Percentiles rank a stretch among this genome's conserved stretches.
Evolutionary conservation across 768 basidiomycete species (phyloP).

Genomic region (Suillus decipiens): DNA sequence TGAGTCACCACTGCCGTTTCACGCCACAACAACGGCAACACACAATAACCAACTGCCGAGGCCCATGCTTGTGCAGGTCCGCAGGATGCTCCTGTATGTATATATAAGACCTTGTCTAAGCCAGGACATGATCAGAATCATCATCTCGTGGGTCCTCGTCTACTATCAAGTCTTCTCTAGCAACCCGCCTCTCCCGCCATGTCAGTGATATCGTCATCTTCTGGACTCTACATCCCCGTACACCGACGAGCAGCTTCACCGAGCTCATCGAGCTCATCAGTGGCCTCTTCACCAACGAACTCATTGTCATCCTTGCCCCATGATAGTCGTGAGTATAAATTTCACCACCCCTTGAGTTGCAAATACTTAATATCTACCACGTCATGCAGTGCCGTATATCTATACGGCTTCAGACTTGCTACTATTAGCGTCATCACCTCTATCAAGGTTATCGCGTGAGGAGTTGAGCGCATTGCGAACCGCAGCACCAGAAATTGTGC

Average conservation of each 20-base stretch:
- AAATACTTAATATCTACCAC: constrained; percentile 1
- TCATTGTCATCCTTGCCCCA: constrained; percentile 4
- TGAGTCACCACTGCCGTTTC: constrained; percentile 6
- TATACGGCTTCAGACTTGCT: constrained; percentile 33
- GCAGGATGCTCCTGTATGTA: constrained; percentile 2
- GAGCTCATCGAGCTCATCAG: constrained; percentile 20
- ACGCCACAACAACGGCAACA: background rate
- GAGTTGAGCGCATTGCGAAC: constrained; percentile 17
- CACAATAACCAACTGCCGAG: constrained; percentile 9
- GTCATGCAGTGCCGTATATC: constrained; percentile 12
- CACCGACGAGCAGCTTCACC: constrained; percentile 35
- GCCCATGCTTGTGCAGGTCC: background rate
- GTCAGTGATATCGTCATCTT: constrained; percentile 30
- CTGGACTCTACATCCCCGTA: constrained; percentile 40
- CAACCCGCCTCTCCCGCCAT: constrained; percentile 11
- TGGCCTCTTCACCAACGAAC: constrained; percentile 17
- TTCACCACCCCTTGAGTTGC: background rate
- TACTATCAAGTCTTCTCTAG: constrained; percentile 4
- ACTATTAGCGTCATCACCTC: constrained; percentile 24
- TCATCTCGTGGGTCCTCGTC: background rate
- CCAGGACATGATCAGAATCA: background rate
- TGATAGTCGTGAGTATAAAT: constrained; percentile 12
- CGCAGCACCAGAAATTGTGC: constrained; percentile 30
- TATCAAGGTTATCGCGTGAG: constrained; percentile 16
- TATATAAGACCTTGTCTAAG: constrained; percentile 7